Evolutionary conservation across 2,329 filamentous ascomycete genomes (phyloP).

Genomic region (Colletotrichum musicola): DNA sequence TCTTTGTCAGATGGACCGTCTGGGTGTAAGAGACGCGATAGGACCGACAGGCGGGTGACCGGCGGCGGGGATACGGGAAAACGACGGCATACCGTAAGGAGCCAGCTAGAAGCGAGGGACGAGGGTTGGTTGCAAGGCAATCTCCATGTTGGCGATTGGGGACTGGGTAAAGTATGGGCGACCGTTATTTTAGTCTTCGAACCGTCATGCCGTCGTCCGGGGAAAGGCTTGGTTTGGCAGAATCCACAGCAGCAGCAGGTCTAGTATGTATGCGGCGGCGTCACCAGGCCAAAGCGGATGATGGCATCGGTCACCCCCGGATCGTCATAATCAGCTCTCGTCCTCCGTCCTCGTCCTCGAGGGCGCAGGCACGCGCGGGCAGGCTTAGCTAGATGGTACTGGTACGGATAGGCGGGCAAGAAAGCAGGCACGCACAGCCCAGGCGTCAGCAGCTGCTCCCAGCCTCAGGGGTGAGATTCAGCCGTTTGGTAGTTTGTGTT

Average conservation of each 20-base stretch:
- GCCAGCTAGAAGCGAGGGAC: background rate
- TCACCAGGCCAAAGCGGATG: slow-evolving; percentile 38
- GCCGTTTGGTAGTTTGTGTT: background rate
- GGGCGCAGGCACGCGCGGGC: slow-evolving; percentile 18
- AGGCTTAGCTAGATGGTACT: too few species aligned
- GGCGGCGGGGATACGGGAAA: slow-evolving; percentile 28
- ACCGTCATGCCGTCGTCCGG: slow-evolving; percentile 13
- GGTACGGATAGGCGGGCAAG: too few species aligned
- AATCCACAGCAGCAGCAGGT: slow-evolving; percentile 21
- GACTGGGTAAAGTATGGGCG: background rate
- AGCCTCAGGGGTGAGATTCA: slow-evolving; percentile 22
- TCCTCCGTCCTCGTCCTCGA: slow-evolving; percentile 15
- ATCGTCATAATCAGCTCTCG: slow-evolving; percentile 21
- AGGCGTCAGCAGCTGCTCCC: slow-evolving; percentile 36
- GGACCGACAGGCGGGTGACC: slow-evolving; percentile 32
- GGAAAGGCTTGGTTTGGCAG: slow-evolving; percentile 16
- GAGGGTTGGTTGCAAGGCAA: slow-evolving; percentile 17
- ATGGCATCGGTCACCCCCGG: slow-evolving; percentile 36
- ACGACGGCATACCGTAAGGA: slow-evolving; percentile 19
- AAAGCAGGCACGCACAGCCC: slow-evolving; percentile 23
- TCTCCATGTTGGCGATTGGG: slow-evolving; percentile 3
- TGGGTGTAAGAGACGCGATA: slow-evolving; percentile 27
- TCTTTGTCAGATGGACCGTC: slow-evolving; percentile 33
- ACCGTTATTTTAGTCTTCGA: slow-evolving; percentile 31
- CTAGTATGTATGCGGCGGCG: slow-evolving; percentile 14